These are phyloP conservation scores for Cardamine resedifolia DNA, from an alignment of 345 rosid species.

Conservation along the genomic window DNA sequence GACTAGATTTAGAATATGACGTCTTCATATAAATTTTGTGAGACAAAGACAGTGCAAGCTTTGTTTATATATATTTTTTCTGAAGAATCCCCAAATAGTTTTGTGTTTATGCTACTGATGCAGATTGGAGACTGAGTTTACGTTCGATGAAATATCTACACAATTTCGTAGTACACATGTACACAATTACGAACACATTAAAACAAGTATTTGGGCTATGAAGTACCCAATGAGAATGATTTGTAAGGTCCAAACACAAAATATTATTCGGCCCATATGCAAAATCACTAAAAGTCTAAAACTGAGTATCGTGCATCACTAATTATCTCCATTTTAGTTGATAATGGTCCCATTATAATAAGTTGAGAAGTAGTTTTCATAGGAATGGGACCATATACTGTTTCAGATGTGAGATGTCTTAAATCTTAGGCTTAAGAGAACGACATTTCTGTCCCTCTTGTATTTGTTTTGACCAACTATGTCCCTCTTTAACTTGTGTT, in stretches of 20 bases:
- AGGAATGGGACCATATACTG: conserved; percentile 16
- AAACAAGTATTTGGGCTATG: not conserved
- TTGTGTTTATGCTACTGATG: too few species aligned
- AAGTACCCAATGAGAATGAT: not conserved
- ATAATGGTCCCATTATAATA: not conserved
- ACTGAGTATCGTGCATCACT: not conserved
- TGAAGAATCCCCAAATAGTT: too few species aligned
- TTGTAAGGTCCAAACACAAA: not conserved
- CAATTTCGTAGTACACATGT: not conserved
- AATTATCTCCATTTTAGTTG: not conserved
- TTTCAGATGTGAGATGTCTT: conserved; percentile 33
- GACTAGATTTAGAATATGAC: not conserved
- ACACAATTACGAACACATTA: not conserved
- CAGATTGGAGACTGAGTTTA: not conserved
- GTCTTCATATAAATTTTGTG: not conserved
- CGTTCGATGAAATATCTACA: not conserved
- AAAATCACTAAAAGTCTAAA: not conserved
- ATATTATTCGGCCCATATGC: not conserved
- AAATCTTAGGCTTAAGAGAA: conserved; percentile 23
- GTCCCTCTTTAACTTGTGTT: conserved; percentile 20
- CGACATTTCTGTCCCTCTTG: conserved; percentile 18
- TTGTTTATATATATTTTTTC: too few species aligned
- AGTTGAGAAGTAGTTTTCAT: conserved; percentile 33
- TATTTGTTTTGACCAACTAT: conserved; percentile 20
- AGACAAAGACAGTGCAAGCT: too few species aligned